phyloP scores from a whole-genome alignment of 1,284 basidiomycete species.

The Cutaneotrichosporon dermatis region DNA sequence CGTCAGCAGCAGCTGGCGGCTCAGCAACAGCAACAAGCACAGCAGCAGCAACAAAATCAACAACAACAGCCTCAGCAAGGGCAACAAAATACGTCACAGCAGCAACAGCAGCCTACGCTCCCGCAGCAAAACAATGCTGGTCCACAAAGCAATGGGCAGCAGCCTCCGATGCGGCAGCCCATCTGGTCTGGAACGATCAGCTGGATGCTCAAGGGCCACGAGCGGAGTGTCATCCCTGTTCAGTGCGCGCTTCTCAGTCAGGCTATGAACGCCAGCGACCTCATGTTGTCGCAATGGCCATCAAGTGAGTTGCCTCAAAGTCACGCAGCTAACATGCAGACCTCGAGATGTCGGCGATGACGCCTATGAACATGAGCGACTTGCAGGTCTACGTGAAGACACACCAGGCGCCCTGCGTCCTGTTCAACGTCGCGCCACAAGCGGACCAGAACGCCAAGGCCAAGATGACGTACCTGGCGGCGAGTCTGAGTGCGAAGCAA shows the following conservation, averaged over 20 bases:
- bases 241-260: slow-evolving; percentile 14
- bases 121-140: too few species aligned
- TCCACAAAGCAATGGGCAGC: neutral
- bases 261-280: slow-evolving; percentile 7
- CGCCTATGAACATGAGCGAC: slow-evolving; percentile 17
- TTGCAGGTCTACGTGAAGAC: slow-evolving; percentile 19
- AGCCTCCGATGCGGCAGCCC: slow-evolving; percentile 1
- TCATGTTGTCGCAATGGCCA: slow-evolving; percentile 16
- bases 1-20: slow-evolving; percentile 4
- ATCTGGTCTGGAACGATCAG: slow-evolving; percentile 19
- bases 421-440: slow-evolving; percentile 11
- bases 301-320: slow-evolving; percentile 5
- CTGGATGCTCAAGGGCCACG: slow-evolving; percentile 13
- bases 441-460: slow-evolving; percentile 8
- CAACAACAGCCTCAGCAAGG: neutral
- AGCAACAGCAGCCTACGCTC: neutral
- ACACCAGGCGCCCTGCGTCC: slow-evolving; percentile 19
- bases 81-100: neutral
- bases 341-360: slow-evolving; percentile 18
- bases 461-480: slow-evolving; percentile 17
- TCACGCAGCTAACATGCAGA: neutral
- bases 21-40: slow-evolving; percentile 5
- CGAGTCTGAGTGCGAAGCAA: slow-evolving; percentile 15
- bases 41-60: neutral
- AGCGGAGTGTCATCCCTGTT: slow-evolving; percentile 18